phyloP scores from a whole-genome alignment of 441 rosid species.

The Pelargonium myrrhifolium region DNA sequence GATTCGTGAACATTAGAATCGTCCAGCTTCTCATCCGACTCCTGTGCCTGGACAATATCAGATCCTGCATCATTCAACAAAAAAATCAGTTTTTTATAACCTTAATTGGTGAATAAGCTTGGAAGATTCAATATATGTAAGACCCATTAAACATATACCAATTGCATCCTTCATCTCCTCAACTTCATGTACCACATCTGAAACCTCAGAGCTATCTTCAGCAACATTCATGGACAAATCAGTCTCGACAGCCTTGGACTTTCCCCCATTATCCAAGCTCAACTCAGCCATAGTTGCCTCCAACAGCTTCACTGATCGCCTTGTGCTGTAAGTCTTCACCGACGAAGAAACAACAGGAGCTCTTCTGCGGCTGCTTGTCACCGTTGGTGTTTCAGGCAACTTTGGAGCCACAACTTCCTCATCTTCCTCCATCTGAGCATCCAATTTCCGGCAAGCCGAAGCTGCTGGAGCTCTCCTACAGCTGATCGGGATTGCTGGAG shows the following conservation, averaged over 20 bases:
- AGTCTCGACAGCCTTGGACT: conserved; percentile 14
- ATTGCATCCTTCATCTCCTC: not conserved
- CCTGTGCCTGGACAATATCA: conserved; percentile 10
- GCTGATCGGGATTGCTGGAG: conserved; percentile 33
- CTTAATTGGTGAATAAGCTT: too few relatives aligned
- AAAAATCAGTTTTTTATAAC: conserved; percentile 3
- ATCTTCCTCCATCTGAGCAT: conserved; percentile 10
- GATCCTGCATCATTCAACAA: conserved; percentile 23
- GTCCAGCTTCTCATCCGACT: conserved; percentile 7
- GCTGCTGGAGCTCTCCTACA: conserved; percentile 30
- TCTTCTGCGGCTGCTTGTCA: conserved; percentile 20
- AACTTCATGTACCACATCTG: not conserved
- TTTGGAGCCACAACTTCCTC: not conserved
- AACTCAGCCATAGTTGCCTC: conserved; percentile 53
- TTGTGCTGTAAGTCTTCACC: conserved; percentile 45
- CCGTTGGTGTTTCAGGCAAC: conserved; percentile 23
- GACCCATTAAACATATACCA: not conserved
- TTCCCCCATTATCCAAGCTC: conserved; percentile 40
- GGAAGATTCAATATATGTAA: not conserved
- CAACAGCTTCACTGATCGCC: conserved; percentile 62
- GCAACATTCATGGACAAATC: not conserved
- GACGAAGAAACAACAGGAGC: conserved; percentile 26
- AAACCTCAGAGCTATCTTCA: not conserved
- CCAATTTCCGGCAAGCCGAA: conserved; percentile 22
- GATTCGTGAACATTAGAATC: conserved; percentile 8